These are phyloP conservation scores for Cryptosporidium bovis DNA, from an alignment of 169 alveolate species.

Conservation along the genomic window DNA sequence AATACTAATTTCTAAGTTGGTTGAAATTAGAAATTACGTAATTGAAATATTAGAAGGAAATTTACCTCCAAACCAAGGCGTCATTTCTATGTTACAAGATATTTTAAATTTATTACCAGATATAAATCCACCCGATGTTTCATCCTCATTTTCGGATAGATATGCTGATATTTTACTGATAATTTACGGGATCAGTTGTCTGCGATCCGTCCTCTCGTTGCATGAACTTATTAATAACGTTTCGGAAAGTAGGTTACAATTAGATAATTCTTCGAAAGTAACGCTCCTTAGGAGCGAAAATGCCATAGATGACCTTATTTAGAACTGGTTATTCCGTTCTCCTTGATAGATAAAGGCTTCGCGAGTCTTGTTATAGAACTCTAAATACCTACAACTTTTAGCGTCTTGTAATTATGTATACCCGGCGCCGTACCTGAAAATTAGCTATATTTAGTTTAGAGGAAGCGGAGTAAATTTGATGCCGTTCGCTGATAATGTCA, in stretches of 20 bases:
- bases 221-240: conserved; percentile 95
- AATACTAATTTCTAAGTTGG: conserved; percentile 77
- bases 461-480: background rate
- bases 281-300: background rate
- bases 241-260: conserved; percentile 86
- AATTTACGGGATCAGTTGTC: conserved; percentile 91
- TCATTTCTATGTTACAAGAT: conserved; percentile 91
- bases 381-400: background rate
- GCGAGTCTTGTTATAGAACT: background rate
- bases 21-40: conserved; percentile 81
- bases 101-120: conserved; percentile 95
- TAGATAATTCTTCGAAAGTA: conserved; percentile 75
- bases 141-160: conserved; percentile 91
- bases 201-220: conserved; percentile 93
- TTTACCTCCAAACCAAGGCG: conserved; percentile 87
- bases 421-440: background rate
- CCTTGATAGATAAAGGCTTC: background rate
- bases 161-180: conserved; percentile 93
- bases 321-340: background rate
- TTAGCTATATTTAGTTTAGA: no score
- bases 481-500: conserved; percentile 68
- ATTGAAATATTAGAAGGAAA: conserved; percentile 86
- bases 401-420: no score
- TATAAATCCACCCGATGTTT: conserved; percentile 85
- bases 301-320: background rate